Base-by-base conservation (phyloP, 2,329 filamentous ascomycete genomes). In the Lasiodiplodia citricola region DNA sequence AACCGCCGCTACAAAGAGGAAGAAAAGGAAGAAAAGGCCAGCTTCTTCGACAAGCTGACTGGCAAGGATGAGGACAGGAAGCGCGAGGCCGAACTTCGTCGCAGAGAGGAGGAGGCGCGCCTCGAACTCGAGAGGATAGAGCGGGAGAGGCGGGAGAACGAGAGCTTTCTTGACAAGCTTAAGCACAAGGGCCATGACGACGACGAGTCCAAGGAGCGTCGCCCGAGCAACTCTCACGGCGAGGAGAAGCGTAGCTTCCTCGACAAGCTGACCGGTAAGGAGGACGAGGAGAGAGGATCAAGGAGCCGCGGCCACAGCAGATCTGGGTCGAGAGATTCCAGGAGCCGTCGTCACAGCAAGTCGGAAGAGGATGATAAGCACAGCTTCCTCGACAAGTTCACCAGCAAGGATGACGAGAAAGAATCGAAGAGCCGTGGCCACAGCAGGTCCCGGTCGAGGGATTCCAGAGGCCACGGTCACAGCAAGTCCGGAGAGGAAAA, bases 21-120 rank as follows among this genome's bases (percentile, higher is more conserved):
- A 7, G 67, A 56, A 35, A 62, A 64, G 51, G 51, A 68, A n/a
- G 60, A 64, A 51, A 68, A 68, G 60, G 58, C 58, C 51, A 56
- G 37, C 58, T 68, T 68, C 52, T 57, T 68, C 28, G 67, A 68
- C 52, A 54, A 35, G n/a, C 28, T 68, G 14, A 68, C 67, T 16
- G 67, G 67, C n/a, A 68, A 65, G 37, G 67, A 55, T n/a, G 67
- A 65, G 52, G 60, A 64, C 25, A 64, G 47, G 47, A 58, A 58
- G n/a, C 51, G 55, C 7, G 67, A 68, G 44, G 58, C 37, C 28
- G 67, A 68, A 44, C 58, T 51, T 16, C 57, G 21, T 25, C 66
- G 66, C 23, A 44, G 62, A 14, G 60, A 66, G 18, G 58, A 69
- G 47, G 54, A 55, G 18, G 52, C 58, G 44, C 52, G 41, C 8